Evolutionary conservation across 331 rosid genomes (phyloP), one percentile per base, ranked within the genome.

Genomic region (Quercus tomentella): DNA sequence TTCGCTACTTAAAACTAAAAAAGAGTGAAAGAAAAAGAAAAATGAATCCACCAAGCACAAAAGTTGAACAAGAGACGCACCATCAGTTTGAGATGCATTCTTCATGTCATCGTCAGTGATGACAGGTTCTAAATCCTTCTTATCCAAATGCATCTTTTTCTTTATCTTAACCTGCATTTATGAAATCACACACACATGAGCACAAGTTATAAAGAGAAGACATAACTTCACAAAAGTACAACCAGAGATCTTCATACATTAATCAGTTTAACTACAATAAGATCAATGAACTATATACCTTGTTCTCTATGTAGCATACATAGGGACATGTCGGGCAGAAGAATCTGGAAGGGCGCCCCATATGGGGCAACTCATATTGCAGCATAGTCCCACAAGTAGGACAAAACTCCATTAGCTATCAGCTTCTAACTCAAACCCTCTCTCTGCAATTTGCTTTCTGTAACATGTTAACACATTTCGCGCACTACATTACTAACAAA

Each of bases 251-350:
- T 31, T 58, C n/a, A 9, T 21, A 11, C 3, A 23, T 6, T 6
- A 57, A 11, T 41, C 69, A 75, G 56, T 37, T 21, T 21, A 18
- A 49, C 57, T 49, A 45, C 14, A 16, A 30, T 8, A 17, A 21
- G 31, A 28, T 30, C 70, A 11, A 56, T 20, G 37, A 70, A 72
- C 45, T 41, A 41, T n/a, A 33, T 77, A 87, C 96, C 88, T 65
- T 70, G 22, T 43, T 82, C 41, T 88, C 85, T 17, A 91, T 23
- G 56, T 75, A 35, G 81, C 87, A 87, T 33, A 89, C 86, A 51
- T 91, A 91, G 20, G 96, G 93, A 78, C 96, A 91, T 49, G 89
- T 73, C 0, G 88, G 79, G 71, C 96, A 91, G 79, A 26, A 86
- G 82, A 91, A 89, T 85, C 96, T 87, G 0, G 91, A 56, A 35